Conservation (phyloP, 257 asterid genomes). For the Mitragyna speciosa region DNA sequence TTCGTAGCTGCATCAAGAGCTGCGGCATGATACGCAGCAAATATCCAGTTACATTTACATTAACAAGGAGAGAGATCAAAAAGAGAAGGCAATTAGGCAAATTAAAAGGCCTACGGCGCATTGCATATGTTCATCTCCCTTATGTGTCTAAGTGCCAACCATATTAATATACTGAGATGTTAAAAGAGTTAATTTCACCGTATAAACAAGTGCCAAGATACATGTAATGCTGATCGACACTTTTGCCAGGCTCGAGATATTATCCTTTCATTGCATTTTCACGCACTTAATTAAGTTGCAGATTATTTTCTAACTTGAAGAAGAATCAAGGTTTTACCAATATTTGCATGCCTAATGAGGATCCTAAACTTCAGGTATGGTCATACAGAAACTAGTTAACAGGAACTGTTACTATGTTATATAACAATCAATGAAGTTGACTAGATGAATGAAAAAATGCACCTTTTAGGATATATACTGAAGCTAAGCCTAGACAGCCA, state of each 20-base stretch:
- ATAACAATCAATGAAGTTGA: neutral
- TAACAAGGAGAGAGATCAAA: neutral
- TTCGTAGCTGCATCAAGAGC: constrained; percentile 93
- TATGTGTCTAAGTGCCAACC: neutral
- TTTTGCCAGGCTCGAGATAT: neutral
- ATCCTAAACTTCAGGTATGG: neutral
- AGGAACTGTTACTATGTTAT: neutral
- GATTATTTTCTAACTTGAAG: neutral
- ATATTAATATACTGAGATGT: neutral
- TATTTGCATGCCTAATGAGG: neutral
- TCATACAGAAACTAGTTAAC: neutral
- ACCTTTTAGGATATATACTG: neutral
- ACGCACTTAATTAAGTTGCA: neutral
- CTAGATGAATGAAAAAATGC: no score
- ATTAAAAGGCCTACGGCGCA: neutral
- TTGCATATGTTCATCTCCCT: neutral
- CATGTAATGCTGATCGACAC: neutral
- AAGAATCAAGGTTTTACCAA: constrained; percentile 7
- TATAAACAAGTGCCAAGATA: neutral
- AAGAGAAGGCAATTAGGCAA: neutral
- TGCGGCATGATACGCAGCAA: constrained; percentile 39
- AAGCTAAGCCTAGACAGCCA: neutral
- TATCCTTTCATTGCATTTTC: neutral
- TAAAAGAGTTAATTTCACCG: neutral
- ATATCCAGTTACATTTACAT: neutral